Evolutionary conservation across 805 yeast species (phyloP).

Genomic region (Torulaspora delbrueckii): DNA sequence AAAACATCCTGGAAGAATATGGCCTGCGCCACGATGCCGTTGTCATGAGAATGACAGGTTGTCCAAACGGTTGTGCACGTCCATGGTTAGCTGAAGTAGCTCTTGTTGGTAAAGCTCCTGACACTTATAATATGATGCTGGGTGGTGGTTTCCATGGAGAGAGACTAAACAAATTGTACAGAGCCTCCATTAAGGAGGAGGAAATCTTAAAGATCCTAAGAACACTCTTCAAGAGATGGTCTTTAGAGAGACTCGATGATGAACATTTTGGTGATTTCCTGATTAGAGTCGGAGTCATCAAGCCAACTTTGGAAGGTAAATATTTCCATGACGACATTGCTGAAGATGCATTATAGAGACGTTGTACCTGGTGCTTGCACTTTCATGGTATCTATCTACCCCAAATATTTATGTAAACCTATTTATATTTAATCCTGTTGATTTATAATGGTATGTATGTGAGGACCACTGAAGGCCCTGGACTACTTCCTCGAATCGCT

Average conservation of each 20-base stretch:
- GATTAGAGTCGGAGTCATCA: constrained; percentile 80
- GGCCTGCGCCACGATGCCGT: constrained; percentile 92
- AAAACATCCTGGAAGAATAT: constrained; percentile 79
- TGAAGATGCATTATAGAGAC: constrained; percentile 52
- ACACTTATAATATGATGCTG: constrained; percentile 86
- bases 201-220: constrained; percentile 72
- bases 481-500: no score
- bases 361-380: neutral
- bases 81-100: constrained; percentile 98
- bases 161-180: constrained; percentile 82
- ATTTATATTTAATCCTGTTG: constrained; percentile 6
- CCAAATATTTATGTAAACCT: neutral
- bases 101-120: constrained; percentile 89
- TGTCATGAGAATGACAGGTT: constrained; percentile 98
- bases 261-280: constrained; percentile 96
- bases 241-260: constrained; percentile 81
- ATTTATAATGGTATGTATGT: neutral
- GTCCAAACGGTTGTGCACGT: constrained; percentile 98
- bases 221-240: constrained; percentile 92
- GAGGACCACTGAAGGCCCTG: no score
- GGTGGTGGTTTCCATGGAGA: constrained; percentile 97
- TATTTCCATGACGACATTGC: constrained; percentile 92
- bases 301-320: constrained; percentile 85
- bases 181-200: constrained; percentile 84
- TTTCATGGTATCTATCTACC: no score